Base-by-base conservation (phyloP, 169 alveolate genomes). In the Babesia caballi region DNA sequence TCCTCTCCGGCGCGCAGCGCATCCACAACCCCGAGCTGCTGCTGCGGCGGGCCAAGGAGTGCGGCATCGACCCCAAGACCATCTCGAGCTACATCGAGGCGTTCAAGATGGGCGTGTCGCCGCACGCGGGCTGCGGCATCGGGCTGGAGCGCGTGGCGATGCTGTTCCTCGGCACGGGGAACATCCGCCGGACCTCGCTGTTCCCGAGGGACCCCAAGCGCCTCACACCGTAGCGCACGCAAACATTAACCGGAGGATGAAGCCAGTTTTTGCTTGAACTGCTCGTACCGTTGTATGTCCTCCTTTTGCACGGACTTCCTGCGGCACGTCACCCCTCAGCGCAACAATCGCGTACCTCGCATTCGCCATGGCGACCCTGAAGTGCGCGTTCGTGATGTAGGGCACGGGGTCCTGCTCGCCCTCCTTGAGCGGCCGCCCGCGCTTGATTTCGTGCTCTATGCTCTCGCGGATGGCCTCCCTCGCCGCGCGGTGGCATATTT, bases 41-140 rank as follows among this genome's bases (percentile, higher is more conserved):
- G 52, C 83, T 87, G 32, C 67, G 86, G 65, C 72, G 95, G 36
- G 84, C 86, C 33, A 81, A 59, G 84, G 80, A 41, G 32, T 90
- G 92, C 38, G 97, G 94, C 46, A 90, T 95, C 52, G 95, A 92
- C 78, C 94, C 93, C 28, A 90, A 89, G 42, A 93, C 97, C 51
- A 89, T 96, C 36, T 76, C 93, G 80, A 94, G 91, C 76, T 98
- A 98, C 86, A 91, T 96, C 35, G 98, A 98, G 51, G 86, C 98
- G 21, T 96, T 98, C 91, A 92, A 91, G 70, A 92, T 90, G 75
- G 99, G 99, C 30, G 97, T 99, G 17, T 95, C 91, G 33, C 99
- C 99, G 27, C 99, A 98, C 78, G 99, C 98, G 0, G 99, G 99
- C 51, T 95, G 98, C 58, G 99, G 99, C 27, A 94, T 98, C 66